Conservation (phyloP, 208 protist genomes). For the Wallacemonas sp. region DNA sequence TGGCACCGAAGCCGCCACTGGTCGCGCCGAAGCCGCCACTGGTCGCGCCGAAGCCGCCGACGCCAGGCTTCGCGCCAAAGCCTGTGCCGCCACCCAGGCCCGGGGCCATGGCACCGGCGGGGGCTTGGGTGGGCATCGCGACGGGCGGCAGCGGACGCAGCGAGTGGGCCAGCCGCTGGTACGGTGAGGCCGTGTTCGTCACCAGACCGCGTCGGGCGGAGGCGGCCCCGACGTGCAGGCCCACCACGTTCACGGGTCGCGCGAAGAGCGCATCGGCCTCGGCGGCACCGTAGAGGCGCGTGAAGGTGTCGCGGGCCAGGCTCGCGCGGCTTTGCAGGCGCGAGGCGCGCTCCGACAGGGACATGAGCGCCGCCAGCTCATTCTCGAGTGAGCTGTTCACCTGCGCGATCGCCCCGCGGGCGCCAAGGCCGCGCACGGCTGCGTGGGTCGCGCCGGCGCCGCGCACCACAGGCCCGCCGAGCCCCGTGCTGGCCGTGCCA, state of each 20-base stretch:
- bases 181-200: slow-evolving; percentile 4
- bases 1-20: slow-evolving; percentile 18
- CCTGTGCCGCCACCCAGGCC: neutral
- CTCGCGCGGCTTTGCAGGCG: slow-evolving; percentile 59
- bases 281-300: slow-evolving; percentile 61
- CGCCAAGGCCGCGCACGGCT: slow-evolving; percentile 15
- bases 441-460: neutral
- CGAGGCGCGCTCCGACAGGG: slow-evolving; percentile 53
- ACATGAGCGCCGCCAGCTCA: slow-evolving; percentile 60
- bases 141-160: slow-evolving; percentile 27
- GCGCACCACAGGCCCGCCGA: neutral
- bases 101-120: neutral
- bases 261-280: slow-evolving; percentile 73
- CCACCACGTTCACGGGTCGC: slow-evolving; percentile 16
- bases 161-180: slow-evolving; percentile 29
- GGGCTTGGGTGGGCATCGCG: neutral
- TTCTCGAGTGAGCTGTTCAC: slow-evolving; percentile 72
- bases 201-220: slow-evolving; percentile 13
- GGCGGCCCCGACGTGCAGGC: slow-evolving; percentile 19
- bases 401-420: slow-evolving; percentile 44
- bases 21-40: slow-evolving; percentile 18
- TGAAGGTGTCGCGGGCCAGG: slow-evolving; percentile 58
- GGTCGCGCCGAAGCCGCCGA: slow-evolving; percentile 16
- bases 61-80: neutral
- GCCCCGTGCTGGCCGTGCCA: neutral